A percentile compares a stretch with the other conserved stretches of the same genome.
Evolutionary conservation across 2,329 filamentous ascomycete genomes (phyloP).

Genomic region (Septoria linicola): DNA sequence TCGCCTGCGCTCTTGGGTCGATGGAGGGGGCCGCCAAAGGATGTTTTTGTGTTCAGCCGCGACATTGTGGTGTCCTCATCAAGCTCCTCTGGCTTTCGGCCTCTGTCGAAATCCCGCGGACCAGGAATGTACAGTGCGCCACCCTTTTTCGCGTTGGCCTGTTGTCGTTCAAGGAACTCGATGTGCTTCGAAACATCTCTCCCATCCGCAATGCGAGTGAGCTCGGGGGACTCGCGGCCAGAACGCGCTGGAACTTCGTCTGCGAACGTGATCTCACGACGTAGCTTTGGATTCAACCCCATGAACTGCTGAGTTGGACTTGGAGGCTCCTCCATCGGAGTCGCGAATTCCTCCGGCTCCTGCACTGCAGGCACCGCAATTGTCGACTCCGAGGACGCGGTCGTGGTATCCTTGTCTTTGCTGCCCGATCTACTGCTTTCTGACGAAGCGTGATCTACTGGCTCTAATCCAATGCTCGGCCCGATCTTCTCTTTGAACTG

Average conservation of each 20-base stretch:
- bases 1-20: conserved; percentile 27
- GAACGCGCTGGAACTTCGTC: conserved; percentile 54
- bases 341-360: not conserved
- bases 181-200: conserved; percentile 67
- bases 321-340: conserved; percentile 5
- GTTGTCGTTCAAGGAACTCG: conserved; percentile 80
- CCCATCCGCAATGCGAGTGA: conserved; percentile 52
- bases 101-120: conserved; percentile 83
- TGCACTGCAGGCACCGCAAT: conserved; percentile 1
- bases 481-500: conserved; percentile 45
- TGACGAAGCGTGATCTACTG: conserved; percentile 1
- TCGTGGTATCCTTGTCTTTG: conserved; percentile 15
- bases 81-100: conserved; percentile 66
- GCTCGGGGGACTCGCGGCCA: conserved; percentile 41
- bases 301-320: conserved; percentile 25
- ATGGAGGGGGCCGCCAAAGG: conserved; percentile 14
- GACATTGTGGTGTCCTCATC: conserved; percentile 46
- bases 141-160: conserved; percentile 60
- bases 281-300: conserved; percentile 30
- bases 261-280: conserved; percentile 65
- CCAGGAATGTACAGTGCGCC: conserved; percentile 84
- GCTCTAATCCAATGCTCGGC: conserved; percentile 34
- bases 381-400: conserved; percentile 24
- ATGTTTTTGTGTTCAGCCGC: conserved; percentile 32
- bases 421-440: conserved; percentile 11